A percentile compares a stretch with the other conserved stretches of the same genome.
These are phyloP conservation scores for Sphenostylis stenocarpa DNA, from an alignment of 306 rosid species.

Conservation along the genomic window DNA sequence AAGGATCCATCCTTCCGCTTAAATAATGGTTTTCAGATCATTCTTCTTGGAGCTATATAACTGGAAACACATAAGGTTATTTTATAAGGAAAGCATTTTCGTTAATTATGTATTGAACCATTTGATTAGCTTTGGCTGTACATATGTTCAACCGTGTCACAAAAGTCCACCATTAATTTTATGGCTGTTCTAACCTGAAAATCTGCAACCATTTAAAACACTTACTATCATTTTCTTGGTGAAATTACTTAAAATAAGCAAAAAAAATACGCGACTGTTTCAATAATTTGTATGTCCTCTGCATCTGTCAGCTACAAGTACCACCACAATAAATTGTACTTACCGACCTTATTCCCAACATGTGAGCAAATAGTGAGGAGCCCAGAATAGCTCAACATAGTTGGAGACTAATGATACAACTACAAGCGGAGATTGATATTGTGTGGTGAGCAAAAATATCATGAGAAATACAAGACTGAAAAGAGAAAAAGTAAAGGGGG, in stretches of 20 bases:
- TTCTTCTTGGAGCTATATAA: neutral
- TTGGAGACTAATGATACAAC: constrained; percentile 3
- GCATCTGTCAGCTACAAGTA: neutral
- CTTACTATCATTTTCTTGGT: neutral
- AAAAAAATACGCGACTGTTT: neutral
- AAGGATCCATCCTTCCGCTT: neutral
- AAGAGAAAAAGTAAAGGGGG: neutral
- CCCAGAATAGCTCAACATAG: neutral
- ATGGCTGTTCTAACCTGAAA: neutral
- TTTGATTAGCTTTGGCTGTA: constrained; percentile 6
- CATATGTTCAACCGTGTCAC: neutral
- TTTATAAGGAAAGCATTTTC: neutral
- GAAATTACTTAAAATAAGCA: neutral
- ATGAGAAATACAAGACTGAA: neutral
- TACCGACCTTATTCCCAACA: neutral
- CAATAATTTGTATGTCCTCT: neutral
- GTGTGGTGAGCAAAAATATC: neutral
- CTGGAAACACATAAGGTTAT: neutral
- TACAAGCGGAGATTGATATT: neutral
- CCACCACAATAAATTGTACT: neutral
- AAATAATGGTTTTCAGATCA: neutral
- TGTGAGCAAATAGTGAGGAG: constrained; percentile 6
- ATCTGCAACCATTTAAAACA: neutral
- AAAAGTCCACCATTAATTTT: too few relatives aligned
- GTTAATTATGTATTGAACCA: neutral